phyloP scores from a whole-genome alignment of 768 basidiomycete species.

The Leccinum truebloodii region DNA sequence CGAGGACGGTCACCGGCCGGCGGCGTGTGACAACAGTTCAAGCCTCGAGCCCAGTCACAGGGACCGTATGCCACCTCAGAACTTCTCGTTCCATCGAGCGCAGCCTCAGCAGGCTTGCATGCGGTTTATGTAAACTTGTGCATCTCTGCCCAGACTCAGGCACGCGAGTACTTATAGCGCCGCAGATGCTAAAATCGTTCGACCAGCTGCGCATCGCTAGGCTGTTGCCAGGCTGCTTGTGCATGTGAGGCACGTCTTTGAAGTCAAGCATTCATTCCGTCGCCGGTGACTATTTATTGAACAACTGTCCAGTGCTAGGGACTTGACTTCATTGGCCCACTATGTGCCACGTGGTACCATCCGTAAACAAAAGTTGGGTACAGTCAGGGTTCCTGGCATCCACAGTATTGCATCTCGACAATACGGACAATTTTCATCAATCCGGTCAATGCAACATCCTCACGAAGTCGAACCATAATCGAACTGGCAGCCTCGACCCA shows the following conservation, averaged over 20 bases:
- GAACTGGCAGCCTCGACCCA: too few species aligned
- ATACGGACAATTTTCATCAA: too few species aligned
- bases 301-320: neutral
- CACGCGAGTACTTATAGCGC: neutral
- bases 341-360: neutral
- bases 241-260: neutral
- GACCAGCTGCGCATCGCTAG: too few species aligned
- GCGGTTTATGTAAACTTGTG: neutral
- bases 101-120: neutral
- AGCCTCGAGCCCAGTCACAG: too few species aligned
- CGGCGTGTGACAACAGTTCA: neutral
- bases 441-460: too few species aligned
- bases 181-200: too few species aligned
- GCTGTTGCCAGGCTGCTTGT: too few species aligned
- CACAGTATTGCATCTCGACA: too few species aligned
- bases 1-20: neutral
- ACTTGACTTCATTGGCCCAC: neutral
- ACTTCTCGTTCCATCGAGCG: neutral
- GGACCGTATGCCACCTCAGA: too few species aligned
- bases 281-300: neutral
- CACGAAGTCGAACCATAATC: too few species aligned
- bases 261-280: neutral
- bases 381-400: too few species aligned
- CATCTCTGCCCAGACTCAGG: neutral
- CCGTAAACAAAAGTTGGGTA: neutral